phyloP scores from a whole-genome alignment of 2,329 filamentous ascomycete species.

The Arthrobotrys conoides region DNA sequence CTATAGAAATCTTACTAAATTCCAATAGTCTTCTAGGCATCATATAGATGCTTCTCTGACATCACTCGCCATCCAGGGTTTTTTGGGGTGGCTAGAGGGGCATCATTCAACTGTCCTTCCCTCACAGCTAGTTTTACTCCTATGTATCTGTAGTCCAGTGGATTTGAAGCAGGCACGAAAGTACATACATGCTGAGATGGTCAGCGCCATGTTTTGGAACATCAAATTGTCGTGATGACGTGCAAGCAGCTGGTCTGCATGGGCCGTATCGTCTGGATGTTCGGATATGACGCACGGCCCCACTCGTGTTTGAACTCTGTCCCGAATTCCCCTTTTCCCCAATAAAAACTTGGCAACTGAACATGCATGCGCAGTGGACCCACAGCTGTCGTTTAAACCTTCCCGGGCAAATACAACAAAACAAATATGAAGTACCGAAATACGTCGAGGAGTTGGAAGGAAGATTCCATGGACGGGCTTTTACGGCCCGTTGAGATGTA shows the following conservation, averaged over 20 bases:
- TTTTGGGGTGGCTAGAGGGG: background rate
- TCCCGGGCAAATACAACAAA: background rate
- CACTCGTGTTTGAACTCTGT: background rate
- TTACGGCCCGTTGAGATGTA: background rate
- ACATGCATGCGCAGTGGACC: background rate
- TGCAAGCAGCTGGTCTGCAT: background rate
- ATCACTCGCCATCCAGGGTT: slow-evolving; percentile 1
- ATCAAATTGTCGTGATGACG: slow-evolving; percentile 5
- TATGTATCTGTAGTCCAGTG: background rate
- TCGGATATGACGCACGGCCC: slow-evolving; percentile 44
- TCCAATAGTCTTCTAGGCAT: background rate
- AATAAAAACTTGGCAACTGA: slow-evolving; percentile 26
- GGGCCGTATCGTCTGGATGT: background rate
- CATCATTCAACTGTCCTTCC: background rate
- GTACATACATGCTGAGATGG: background rate
- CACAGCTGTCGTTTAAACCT: slow-evolving; percentile 28
- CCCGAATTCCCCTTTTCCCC: slow-evolving; percentile 8
- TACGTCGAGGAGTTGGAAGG: background rate
- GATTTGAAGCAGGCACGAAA: background rate
- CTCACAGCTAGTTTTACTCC: background rate
- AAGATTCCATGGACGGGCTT: background rate
- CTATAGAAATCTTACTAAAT: background rate
- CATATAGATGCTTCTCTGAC: slow-evolving; percentile 4
- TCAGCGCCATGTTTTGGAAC: background rate
- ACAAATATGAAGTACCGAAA: background rate